Base-by-base conservation (phyloP, 2,329 filamentous ascomycete species). In the Pyrenophora seminiperda region DNA sequence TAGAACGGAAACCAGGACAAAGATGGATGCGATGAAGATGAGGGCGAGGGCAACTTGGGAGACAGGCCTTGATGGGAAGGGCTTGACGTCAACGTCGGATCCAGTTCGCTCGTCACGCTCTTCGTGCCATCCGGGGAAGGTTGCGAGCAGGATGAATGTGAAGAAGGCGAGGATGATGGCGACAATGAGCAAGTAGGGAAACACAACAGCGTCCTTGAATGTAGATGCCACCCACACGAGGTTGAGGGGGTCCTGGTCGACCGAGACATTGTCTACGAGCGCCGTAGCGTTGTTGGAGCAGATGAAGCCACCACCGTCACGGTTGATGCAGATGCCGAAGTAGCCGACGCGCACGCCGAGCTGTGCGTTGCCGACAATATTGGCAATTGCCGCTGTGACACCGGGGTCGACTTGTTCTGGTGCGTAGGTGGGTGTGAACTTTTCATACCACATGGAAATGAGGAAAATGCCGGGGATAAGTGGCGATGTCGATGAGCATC, bases 161-260 rank as follows among this genome's bases (percentile, higher is more conserved):
- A 97, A 82, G 77, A 97, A 97, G 63, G 94, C 92, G 68, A 99
- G 91, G 73, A 99, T 90, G 70, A 97, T 92, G 69, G 94, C 94
- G 68, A 99, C 92, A 79, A 99, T 99, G 89, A 99, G 87, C 15
- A 99, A 79, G 70, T 97, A 99, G 7, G 94, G 94, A 72, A 99
- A 99, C 36, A 99, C 93, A 72, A 99, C 94, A 76, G 92, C 93
- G 74, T 97, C 91, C 75, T 97, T 97, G 79, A 99, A 99, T 61
- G 96, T 96, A 63, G 88, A 87, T 18, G 94, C 93, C 47, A 99
- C 84, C 94, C 93, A 99, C 66, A 99, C 92, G 67, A 99, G 79
- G 74, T 99, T 99, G 68, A 99, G 80, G 31, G 94, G 94, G 76
- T 99, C 94, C 75, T 97, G 90, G 68, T 97, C 91, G 33, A 96